Percentiles rank a stretch among this genome's conserved stretches.
phyloP scores from a whole-genome alignment of 2,329 filamentous ascomycete genomes.

The Epichloe brachyelytri region DNA sequence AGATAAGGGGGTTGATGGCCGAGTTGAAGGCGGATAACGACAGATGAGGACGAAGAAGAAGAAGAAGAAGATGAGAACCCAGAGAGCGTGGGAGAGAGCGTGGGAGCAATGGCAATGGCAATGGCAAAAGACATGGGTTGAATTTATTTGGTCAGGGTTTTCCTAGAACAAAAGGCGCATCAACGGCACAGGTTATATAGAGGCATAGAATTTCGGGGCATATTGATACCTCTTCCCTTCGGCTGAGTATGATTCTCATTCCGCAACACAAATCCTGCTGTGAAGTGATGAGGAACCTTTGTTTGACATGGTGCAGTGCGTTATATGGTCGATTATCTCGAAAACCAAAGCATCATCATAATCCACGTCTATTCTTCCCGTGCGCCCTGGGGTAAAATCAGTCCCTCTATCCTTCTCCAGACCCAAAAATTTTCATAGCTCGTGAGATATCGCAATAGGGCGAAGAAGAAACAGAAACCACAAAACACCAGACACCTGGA shows the following conservation, averaged over 20 bases:
- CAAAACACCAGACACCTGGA: not conserved
- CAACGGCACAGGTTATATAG: not conserved
- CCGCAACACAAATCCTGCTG: not conserved
- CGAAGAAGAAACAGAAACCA: not conserved
- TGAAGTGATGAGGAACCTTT: not conserved
- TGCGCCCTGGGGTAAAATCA: constrained; percentile 4
- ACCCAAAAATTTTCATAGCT: constrained; percentile 2
- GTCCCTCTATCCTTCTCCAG: constrained; percentile 3
- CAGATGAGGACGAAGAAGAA: constrained; percentile 27
- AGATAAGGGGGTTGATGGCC: constrained; percentile 65
- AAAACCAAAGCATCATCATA: not conserved
- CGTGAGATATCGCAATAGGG: not conserved
- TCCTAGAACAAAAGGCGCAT: not conserved
- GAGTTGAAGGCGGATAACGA: constrained; percentile 78
- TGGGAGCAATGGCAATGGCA: not conserved
- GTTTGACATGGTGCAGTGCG: no score
- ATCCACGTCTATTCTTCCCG: constrained; percentile 4
- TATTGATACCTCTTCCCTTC: constrained; percentile 2
- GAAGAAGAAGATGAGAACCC: constrained; percentile 7
- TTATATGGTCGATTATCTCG: no score
- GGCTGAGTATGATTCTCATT: not conserved
- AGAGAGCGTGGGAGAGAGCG: not conserved
- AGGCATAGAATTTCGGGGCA: not conserved
- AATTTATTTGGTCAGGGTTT: not conserved
- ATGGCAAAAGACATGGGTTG: not conserved